A percentile compares a stretch with the other conserved stretches of the same genome.
phyloP scores from a whole-genome alignment of 768 basidiomycete genomes.

The Phallus indusiatus region DNA sequence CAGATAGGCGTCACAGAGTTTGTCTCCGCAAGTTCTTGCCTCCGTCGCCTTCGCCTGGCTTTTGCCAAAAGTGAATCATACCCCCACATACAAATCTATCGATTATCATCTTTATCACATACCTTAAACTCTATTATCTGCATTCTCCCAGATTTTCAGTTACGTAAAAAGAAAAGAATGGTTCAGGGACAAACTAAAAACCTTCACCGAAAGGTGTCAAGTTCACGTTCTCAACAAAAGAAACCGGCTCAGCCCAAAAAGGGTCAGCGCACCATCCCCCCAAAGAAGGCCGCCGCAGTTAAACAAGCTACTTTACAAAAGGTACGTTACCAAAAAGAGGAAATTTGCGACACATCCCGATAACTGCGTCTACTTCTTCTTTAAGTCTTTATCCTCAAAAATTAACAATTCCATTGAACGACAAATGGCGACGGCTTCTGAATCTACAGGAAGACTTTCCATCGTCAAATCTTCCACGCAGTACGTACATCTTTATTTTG shows the following conservation, averaged over 20 bases:
- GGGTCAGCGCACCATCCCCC: slow-evolving; percentile 66
- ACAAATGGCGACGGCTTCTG: slow-evolving; percentile 81
- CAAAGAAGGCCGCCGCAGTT: slow-evolving; percentile 68
- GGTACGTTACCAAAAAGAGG: slow-evolving; percentile 29
- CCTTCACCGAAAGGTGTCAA: slow-evolving; percentile 47
- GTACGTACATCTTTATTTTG: background rate
- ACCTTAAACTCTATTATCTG: background rate
- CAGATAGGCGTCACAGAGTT: background rate
- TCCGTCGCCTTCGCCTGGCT: background rate
- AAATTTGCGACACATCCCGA: slow-evolving; percentile 8
- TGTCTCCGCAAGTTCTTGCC: background rate
- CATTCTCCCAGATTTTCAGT: background rate
- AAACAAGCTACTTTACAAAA: slow-evolving; percentile 73
- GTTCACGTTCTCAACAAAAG: slow-evolving; percentile 51
- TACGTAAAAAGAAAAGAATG: slow-evolving; percentile 43
- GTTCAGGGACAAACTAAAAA: slow-evolving; percentile 84
- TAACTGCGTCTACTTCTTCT: background rate
- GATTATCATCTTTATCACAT: background rate
- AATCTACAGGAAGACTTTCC: slow-evolving; percentile 75
- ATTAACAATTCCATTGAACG: slow-evolving; percentile 88
- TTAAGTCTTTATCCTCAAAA: slow-evolving; percentile 78
- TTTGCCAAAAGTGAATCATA: too few species aligned
- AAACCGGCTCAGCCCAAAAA: slow-evolving; percentile 69
- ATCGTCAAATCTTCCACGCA: slow-evolving; percentile 65
- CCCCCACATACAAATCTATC: too few species aligned